Percentiles rank a stretch among this genome's conserved stretches.
Conservation (phyloP, 2,329 filamentous ascomycete species). For the Aspergillus nomiae region DNA sequence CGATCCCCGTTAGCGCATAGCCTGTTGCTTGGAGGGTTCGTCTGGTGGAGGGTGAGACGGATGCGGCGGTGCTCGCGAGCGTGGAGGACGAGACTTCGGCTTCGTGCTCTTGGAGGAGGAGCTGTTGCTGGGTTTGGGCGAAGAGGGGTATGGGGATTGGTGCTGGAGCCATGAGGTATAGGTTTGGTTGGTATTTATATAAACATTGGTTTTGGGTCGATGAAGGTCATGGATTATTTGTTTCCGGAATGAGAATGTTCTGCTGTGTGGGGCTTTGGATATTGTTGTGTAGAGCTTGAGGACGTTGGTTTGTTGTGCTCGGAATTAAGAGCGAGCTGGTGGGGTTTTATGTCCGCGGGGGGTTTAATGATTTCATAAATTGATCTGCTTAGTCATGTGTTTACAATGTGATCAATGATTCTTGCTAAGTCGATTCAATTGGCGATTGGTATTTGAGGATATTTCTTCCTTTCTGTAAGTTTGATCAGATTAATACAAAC, state of each 20-base stretch:
- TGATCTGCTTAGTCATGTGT: not conserved
- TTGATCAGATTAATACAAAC: not conserved
- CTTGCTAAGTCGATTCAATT: not conserved
- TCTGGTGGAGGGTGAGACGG: constrained; percentile 45
- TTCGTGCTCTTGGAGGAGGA: constrained; percentile 47
- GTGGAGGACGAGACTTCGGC: constrained; percentile 47
- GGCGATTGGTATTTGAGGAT: not conserved
- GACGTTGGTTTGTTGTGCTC: not conserved
- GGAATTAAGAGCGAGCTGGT: constrained; percentile 2
- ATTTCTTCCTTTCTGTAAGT: not conserved
- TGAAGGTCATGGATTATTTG: not conserved
- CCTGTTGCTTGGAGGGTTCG: constrained; percentile 46
- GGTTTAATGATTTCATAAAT: not conserved
- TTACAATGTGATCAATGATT: not conserved
- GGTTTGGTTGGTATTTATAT: not conserved
- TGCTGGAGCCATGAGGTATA: not conserved
- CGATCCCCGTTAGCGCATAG: constrained; percentile 54
- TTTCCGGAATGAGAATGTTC: not conserved
- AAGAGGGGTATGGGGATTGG: constrained; percentile 43
- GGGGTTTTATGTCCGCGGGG: constrained; percentile 1
- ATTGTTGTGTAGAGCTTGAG: not conserved
- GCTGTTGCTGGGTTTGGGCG: constrained; percentile 44
- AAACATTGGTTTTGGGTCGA: not conserved
- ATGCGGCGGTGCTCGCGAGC: constrained; percentile 42
- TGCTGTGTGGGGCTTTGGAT: not conserved